These are phyloP conservation scores for Plantago coronopus DNA, from an alignment of 305 asterid genomes.

Conservation along the genomic window DNA sequence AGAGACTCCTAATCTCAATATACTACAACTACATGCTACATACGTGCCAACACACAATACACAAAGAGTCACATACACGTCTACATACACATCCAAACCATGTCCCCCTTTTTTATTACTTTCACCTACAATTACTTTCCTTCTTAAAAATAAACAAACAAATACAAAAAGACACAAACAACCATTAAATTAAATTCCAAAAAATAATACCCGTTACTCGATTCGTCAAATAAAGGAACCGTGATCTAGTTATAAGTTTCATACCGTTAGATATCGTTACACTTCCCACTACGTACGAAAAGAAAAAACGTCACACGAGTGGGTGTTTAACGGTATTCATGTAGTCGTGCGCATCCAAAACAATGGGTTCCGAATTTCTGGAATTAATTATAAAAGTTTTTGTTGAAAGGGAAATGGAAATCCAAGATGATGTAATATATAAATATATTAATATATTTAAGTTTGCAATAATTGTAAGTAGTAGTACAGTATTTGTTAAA, in stretches of 20 bases:
- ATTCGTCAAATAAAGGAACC: too few species aligned
- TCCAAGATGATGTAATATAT: neutral
- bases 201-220: too few species aligned
- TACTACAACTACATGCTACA: neutral
- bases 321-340: too few species aligned
- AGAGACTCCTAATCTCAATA: neutral
- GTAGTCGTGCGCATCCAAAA: too few species aligned
- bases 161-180: constrained; percentile 1
- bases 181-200: neutral
- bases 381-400: too few species aligned
- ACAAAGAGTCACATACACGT: constrained; percentile 28
- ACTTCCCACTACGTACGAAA: too few species aligned
- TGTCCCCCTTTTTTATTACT: neutral
- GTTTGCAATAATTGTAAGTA: too few species aligned
- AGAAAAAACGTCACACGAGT: too few species aligned
- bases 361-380: too few species aligned
- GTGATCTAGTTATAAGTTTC: too few species aligned
- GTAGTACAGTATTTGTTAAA: neutral
- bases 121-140: constrained; percentile 12
- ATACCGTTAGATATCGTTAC: too few species aligned
- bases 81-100: constrained; percentile 21
- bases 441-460: neutral
- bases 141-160: neutral
- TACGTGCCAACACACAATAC: constrained; percentile 16
- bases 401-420: neutral